These are phyloP conservation scores for Botrytis aclada DNA, from an alignment of 2,329 filamentous ascomycete genomes.

Conservation along the genomic window DNA sequence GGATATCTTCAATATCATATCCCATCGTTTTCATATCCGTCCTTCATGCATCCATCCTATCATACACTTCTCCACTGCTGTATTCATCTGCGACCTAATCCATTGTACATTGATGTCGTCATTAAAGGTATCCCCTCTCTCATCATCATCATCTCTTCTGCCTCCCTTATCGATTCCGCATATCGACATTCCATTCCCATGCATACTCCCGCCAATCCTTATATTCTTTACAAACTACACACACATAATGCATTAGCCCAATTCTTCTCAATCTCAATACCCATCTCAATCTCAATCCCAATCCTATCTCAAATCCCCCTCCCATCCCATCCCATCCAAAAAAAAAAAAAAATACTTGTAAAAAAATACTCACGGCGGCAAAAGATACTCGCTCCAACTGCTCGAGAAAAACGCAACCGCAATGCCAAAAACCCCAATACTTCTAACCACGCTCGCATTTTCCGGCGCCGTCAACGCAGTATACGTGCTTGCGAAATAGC, in stretches of 20 bases:
- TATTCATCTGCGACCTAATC: conserved; percentile 1
- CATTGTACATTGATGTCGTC: conserved; percentile 4
- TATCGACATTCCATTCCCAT: neutral
- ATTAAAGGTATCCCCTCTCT: neutral
- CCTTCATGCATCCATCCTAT: conserved; percentile 2
- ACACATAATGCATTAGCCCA: neutral
- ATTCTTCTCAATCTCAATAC: neutral
- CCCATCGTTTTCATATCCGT: neutral
- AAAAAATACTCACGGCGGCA: conserved; percentile 55
- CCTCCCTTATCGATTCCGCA: neutral
- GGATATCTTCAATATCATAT: neutral
- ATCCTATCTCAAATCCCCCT: neutral
- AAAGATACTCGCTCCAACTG: conserved; percentile 63
- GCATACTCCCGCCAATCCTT: neutral
- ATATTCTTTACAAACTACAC: neutral
- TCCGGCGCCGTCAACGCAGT: conserved; percentile 62
- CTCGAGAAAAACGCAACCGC: conserved; percentile 66
- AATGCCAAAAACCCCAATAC: conserved; percentile 63
- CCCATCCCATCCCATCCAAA: neutral
- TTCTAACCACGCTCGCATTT: conserved; percentile 66
- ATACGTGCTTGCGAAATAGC: conserved; percentile 58
- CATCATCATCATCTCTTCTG: neutral
- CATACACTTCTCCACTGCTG: neutral
- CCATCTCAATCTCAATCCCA: no score
- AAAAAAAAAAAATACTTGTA: no score